Evolutionary conservation across 2,329 filamentous ascomycete species (phyloP).

Genomic region (Calonectria montana): DNA sequence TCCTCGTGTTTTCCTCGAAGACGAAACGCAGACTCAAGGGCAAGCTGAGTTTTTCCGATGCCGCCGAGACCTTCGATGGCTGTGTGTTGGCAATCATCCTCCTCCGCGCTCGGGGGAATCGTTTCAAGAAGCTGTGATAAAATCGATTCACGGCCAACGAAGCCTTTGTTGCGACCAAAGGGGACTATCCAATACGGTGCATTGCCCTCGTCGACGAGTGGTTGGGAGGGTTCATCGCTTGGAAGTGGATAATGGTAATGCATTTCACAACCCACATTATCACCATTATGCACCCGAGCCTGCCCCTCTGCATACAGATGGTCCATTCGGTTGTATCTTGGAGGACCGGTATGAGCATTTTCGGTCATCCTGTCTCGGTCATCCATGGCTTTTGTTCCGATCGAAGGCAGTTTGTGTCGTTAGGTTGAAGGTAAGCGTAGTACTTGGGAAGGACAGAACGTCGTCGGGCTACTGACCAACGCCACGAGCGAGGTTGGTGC

Average conservation of each 20-base stretch:
- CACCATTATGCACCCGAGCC: neutral
- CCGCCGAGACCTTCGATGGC: conserved; percentile 48
- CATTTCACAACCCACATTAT: neutral
- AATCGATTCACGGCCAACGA: conserved; percentile 36
- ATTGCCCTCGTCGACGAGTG: neutral
- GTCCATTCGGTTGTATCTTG: neutral
- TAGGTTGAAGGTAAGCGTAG: no score
- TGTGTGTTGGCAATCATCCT: neutral
- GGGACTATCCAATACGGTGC: conserved; percentile 24
- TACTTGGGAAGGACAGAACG: no score
- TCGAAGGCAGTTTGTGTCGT: no score
- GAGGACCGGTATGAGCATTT: neutral
- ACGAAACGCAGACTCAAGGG: conserved; percentile 48
- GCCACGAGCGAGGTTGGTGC: neutral
- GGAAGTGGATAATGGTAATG: no score
- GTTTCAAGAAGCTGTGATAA: conserved; percentile 16
- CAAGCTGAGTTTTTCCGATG: conserved; percentile 54
- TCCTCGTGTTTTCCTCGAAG: conserved; percentile 37
- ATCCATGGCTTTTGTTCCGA: neutral
- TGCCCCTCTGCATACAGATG: neutral
- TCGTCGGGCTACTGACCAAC: no score
- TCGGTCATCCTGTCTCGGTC: neutral
- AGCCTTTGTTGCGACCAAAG: conserved; percentile 41
- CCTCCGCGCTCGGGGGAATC: neutral
- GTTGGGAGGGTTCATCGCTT: neutral